Base-by-base conservation (phyloP, 257 asterid species). In the Plantago elongata region DNA sequence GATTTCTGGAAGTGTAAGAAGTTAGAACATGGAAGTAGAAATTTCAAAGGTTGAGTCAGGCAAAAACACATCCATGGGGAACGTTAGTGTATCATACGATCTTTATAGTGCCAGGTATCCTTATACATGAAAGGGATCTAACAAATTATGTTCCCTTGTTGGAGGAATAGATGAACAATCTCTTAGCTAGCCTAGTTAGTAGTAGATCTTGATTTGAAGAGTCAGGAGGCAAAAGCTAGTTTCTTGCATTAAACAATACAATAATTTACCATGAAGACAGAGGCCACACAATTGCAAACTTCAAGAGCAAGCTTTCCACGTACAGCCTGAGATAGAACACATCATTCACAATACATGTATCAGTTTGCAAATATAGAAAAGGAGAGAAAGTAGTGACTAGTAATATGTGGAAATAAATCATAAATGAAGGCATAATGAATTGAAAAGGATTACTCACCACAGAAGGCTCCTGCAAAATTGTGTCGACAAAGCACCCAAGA, bases 281-380 rank as follows among this genome's bases (percentile, higher is more conserved):
- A 81, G 13, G 85, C 93, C 67, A 87, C 42, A 71, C 87, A 84
- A 72, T 83, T 75, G 68, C 95, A 90, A 68, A 81, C 87, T 78
- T 87, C 96, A 11, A 90, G 88, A 54, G 96, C 93, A 52, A 81
- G 74, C 74, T 70, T 74, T 59, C 95, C 97, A 54, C 83, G 84
- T 44, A 74, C 68, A 69, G 75, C 88, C 96, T 90, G 77, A 48
- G 66, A 75, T 30, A 18, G 48, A 56, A 65, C 54, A 69, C 38
- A 60, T 63, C 57, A 60, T 58, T 60, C 14, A 47, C 27, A 42
- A 59, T 59, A 34, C 13, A 42, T 29, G 45, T n/a, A 42, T 69
- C 54, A 68, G 69, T 60, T 13, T 11, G 30, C 42, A 37, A 47
- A 51, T 3, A 34, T 34, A 34, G 40, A 34, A 34, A 34, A 0